A percentile compares a stretch with the other conserved stretches of the same genome.
Conservation (phyloP, 1,139 yeast genomes). For the Geotrichum aggregatum region DNA sequence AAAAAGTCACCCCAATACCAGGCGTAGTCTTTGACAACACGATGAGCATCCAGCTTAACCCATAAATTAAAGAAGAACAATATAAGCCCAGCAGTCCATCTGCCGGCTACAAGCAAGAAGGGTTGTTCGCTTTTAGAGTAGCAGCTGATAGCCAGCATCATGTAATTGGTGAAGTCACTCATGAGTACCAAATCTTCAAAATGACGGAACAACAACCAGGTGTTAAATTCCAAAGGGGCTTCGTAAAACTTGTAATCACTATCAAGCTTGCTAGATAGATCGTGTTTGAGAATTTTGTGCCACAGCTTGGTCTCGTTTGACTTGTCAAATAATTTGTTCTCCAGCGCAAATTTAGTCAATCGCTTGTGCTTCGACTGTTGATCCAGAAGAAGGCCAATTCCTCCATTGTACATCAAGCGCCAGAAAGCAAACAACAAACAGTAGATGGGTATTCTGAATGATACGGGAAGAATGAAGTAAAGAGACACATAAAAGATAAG, state of each 20-base stretch:
- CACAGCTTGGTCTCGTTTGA: conserved; percentile 34
- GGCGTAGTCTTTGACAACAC: conserved; percentile 85
- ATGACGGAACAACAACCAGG: conserved; percentile 79
- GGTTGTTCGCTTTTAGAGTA: conserved; percentile 44
- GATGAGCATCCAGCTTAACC: conserved; percentile 87
- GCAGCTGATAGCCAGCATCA: conserved; percentile 64
- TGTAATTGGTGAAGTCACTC: conserved; percentile 80
- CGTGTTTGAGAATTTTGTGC: conserved; percentile 47
- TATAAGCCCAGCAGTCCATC: conserved; percentile 43
- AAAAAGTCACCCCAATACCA: conserved; percentile 97
- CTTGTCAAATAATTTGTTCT: conserved; percentile 47
- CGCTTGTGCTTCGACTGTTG: conserved; percentile 60
- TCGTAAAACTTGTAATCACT: conserved; percentile 46
- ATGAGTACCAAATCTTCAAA: conserved; percentile 77
- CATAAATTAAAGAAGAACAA: conserved; percentile 71
- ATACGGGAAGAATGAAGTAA: conserved; percentile 40
- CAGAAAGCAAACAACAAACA: conserved; percentile 62
- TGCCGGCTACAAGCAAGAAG: conserved; percentile 35
- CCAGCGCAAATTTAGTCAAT: conserved; percentile 54
- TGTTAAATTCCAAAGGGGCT: conserved; percentile 71
- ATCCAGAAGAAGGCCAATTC: conserved; percentile 68
- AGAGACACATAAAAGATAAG: conserved; percentile 52
- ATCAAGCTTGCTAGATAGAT: conserved; percentile 62
- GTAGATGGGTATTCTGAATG: conserved; percentile 45
- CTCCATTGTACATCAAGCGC: conserved; percentile 74